Conservation (phyloP, 139 green algal species). For the Chlorokybus atmophyticus region DNA sequence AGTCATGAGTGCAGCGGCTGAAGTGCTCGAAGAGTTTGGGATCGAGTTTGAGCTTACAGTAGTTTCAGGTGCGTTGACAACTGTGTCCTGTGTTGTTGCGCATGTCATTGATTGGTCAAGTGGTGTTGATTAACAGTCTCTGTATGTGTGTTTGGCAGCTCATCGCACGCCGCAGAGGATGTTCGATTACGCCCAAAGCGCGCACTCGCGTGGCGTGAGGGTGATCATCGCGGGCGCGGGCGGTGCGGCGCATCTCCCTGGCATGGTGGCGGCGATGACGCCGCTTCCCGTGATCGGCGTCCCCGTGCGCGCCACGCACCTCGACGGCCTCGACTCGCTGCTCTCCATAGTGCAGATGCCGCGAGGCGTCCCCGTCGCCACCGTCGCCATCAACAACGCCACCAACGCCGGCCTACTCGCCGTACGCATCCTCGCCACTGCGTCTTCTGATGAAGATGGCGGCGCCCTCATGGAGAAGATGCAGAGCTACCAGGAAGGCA, state of each 20-base stretch:
- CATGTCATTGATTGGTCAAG: too few species aligned
- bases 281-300: slow-evolving; percentile 92
- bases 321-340: slow-evolving; percentile 92
- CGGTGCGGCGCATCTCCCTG: slow-evolving; percentile 84
- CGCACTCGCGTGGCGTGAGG: slow-evolving; percentile 35
- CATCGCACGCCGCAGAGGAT: slow-evolving; percentile 89
- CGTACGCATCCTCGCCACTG: slow-evolving; percentile 61
- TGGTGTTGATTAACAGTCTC: too few species aligned
- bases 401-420: slow-evolving; percentile 90
- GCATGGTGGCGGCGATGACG: slow-evolving; percentile 92
- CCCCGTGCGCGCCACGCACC: slow-evolving; percentile 59
- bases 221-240: slow-evolving; percentile 91
- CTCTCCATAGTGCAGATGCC: slow-evolving; percentile 90
- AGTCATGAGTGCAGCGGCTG: slow-evolving; percentile 74
- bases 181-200: slow-evolving; percentile 74
- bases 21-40: slow-evolving; percentile 38
- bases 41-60: slow-evolving; percentile 14
- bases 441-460: too few species aligned
- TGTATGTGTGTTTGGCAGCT: too few species aligned
- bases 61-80: not conserved
- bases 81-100: too few species aligned
- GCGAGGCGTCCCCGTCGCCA: slow-evolving; percentile 87
- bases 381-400: slow-evolving; percentile 90
- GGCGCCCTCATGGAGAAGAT: slow-evolving; percentile 15
- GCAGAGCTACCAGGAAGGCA: slow-evolving; percentile 28